A percentile compares a stretch with the other conserved stretches of the same genome.
Conservation (phyloP, 139 green algal species). For the Volvox africanus region DNA sequence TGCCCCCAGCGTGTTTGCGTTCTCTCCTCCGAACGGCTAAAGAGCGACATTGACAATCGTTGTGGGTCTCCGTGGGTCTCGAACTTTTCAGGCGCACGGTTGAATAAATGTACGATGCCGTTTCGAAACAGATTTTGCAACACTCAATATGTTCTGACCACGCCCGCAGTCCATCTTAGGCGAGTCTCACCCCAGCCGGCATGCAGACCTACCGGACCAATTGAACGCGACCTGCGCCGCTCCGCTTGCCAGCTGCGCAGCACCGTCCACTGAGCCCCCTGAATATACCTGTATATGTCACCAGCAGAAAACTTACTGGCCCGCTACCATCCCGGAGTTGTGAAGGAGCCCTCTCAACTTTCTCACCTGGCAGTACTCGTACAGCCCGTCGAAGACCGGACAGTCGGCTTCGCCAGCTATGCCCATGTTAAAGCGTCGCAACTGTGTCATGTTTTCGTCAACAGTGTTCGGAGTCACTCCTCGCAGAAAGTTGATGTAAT, state of each 20-base stretch:
- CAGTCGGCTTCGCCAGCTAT: constrained; percentile 94
- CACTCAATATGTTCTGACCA: too few species aligned
- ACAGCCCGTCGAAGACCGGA: constrained; percentile 97
- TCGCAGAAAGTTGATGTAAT: constrained; percentile 98
- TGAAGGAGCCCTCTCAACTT: not conserved
- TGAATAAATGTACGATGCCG: not conserved
- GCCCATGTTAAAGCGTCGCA: constrained; percentile 98
- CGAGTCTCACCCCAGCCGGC: not conserved
- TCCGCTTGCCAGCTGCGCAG: constrained; percentile 88
- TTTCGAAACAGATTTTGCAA: too few species aligned
- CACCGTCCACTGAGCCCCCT: constrained; percentile 92
- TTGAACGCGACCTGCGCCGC: constrained; percentile 94
- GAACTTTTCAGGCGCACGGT: not conserved
- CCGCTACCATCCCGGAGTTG: not conserved
- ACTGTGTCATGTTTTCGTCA: constrained; percentile 92
- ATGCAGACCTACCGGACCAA: constrained; percentile 79
- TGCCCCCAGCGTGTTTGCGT: too few species aligned
- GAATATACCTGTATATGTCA: constrained; percentile 44
- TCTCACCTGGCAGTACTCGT: constrained; percentile 91
- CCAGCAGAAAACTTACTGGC: not conserved
- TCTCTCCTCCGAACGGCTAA: too few species aligned
- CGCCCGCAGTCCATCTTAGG: too few species aligned
- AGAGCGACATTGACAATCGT: not conserved
- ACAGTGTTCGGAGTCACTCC: constrained; percentile 95
- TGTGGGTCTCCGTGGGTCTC: constrained; percentile 21